These are phyloP conservation scores for Stylosanthes scabra DNA, from an alignment of 331 rosid species.

Conservation along the genomic window DNA sequence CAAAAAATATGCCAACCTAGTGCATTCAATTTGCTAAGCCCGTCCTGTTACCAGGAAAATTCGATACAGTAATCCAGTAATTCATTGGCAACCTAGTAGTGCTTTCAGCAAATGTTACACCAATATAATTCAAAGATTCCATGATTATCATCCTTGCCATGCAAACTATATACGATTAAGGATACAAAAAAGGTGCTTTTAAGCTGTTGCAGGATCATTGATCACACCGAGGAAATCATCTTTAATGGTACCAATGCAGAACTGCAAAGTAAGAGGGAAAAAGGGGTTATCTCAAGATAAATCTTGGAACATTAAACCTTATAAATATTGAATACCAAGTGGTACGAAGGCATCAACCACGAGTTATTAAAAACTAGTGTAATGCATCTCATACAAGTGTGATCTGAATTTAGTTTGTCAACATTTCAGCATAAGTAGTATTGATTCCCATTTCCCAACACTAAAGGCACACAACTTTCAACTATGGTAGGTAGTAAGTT, in stretches of 20 bases:
- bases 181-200: conserved; percentile 21
- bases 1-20: not conserved
- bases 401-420: too few relatives aligned
- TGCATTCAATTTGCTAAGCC: not conserved
- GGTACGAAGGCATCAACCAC: not conserved
- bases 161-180: not conserved
- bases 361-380: not conserved
- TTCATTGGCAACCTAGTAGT: not conserved
- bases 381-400: too few relatives aligned
- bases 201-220: conserved; percentile 75
- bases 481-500: conserved; percentile 2
- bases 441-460: too few relatives aligned
- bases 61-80: not conserved
- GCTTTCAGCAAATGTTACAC: not conserved
- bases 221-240: conserved; percentile 99
- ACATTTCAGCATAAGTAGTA: too few relatives aligned
- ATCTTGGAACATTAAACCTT: conserved; percentile 1
- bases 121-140: conserved; percentile 3
- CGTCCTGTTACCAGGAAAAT: not conserved
- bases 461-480: conserved; percentile 1
- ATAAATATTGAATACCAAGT: not conserved
- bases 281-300: not conserved
- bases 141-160: conserved; percentile 2
- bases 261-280: conserved; percentile 52
- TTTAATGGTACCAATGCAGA: conserved; percentile 95